Evolutionary conservation across 2,329 filamentous ascomycete genomes (phyloP), one percentile per base, ranked within the genome.

Genomic region (Aspergillus pseudoterreus): DNA sequence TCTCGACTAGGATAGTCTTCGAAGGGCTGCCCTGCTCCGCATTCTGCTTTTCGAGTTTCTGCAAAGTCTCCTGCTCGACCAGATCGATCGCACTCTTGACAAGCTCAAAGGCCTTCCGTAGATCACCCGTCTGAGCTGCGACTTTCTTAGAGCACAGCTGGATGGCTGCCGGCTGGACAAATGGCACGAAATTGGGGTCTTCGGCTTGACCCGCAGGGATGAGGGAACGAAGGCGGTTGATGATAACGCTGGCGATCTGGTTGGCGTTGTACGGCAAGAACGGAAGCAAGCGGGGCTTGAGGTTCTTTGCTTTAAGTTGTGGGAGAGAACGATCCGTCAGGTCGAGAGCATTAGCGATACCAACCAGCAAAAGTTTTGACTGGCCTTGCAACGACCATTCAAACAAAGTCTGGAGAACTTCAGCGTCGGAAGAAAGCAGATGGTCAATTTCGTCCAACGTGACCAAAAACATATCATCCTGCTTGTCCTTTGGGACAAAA

Each of bases 401-500:
- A 61, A 99, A 96, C n/a, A 99, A 78, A 55, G 85, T 88, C 73
- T 97, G 96, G 12, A 99, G 78, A 49, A 94, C 87, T 60, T 95
- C 90, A 52, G 94, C 77, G 60, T 96, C 92, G 57, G 96, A 78
- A 1, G 89, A 92, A 38, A 99, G 79, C 45, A 99, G 85, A 65
- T 95, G 89, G 64, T 99, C 94, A 54, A 99, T 92, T 73, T 99
- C 94, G 64, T 99, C 94, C 52, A 99, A 77, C 1, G 90, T 88
- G 27, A 99, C 84, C n/a, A 97, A 70, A 64, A 88, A 95, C 11
- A 88, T 81, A 36, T 69, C 67, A 35, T 71, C 67, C 15, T 78
- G 74, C 2, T 75, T 69, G 3, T 79, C 82, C 69, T 78, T 83
- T 27, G 84, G 79, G 43, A 87, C 72, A 64, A 97, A 92, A 50